A percentile compares a stretch with the other conserved stretches of the same genome.
Evolutionary conservation across 176 grass and related monocot species (phyloP).

Genomic region (Cymbopogon citratus): DNA sequence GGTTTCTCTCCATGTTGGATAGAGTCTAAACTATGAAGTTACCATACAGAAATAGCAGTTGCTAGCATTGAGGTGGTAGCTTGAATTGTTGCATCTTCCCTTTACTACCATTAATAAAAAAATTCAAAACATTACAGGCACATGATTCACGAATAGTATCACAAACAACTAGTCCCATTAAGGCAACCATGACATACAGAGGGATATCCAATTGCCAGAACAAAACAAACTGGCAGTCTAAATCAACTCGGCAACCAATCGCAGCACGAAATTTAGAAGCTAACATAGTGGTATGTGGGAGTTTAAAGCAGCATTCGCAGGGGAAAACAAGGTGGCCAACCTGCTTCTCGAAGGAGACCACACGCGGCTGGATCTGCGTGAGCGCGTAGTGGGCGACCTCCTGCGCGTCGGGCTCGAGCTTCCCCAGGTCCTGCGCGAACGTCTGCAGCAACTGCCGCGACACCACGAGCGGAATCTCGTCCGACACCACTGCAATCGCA

Average conservation of each 20-base stretch:
- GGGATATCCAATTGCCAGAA: background rate
- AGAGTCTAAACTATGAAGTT: background rate
- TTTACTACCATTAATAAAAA: background rate
- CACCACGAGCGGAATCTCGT: slow-evolving; percentile 90
- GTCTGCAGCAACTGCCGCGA: slow-evolving; percentile 95
- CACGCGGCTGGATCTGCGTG: slow-evolving; percentile 92
- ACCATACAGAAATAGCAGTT: background rate
- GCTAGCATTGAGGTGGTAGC: background rate
- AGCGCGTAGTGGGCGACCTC: slow-evolving; percentile 89
- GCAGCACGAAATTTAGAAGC: background rate
- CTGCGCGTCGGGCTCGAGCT: slow-evolving; percentile 71
- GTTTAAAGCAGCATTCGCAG: background rate
- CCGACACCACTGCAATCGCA: slow-evolving; percentile 72
- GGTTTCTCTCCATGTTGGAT: background rate
- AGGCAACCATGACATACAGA: background rate
- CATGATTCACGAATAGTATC: background rate
- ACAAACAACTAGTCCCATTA: background rate
- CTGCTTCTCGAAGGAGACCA: slow-evolving; percentile 98
- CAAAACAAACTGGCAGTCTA: background rate
- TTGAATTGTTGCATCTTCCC: background rate
- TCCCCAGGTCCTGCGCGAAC: slow-evolving; percentile 85
- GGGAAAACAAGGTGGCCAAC: slow-evolving; percentile 28
- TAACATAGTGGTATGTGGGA: background rate
- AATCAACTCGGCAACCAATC: background rate
- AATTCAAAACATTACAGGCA: background rate